A percentile compares a stretch with the other conserved stretches of the same genome.
phyloP scores from a whole-genome alignment of 106 monocot genomes.

The Dioscorea alata region DNA sequence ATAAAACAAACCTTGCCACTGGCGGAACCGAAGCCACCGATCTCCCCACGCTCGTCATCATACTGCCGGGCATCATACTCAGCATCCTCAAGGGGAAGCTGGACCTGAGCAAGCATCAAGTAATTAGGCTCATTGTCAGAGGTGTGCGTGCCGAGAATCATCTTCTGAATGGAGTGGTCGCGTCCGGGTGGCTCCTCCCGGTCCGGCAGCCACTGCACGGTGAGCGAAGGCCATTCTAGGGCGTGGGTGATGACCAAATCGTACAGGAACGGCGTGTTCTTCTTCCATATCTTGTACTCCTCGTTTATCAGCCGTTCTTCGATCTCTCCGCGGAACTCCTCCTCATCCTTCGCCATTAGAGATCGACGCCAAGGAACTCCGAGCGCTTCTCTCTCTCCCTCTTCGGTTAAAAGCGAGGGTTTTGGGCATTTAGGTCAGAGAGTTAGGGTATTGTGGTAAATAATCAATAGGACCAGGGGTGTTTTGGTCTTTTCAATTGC shows the following conservation, averaged over 20 bases:
- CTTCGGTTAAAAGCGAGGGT: neutral
- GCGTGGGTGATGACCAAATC: slow-evolving; percentile 97
- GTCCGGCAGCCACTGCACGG: slow-evolving; percentile 96
- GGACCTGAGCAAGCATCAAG: slow-evolving; percentile 94
- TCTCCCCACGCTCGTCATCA: slow-evolving; percentile 73
- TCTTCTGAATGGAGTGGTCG: slow-evolving; percentile 92
- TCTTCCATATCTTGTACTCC: slow-evolving; percentile 99
- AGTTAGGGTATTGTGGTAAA: too few species aligned
- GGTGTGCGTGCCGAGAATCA: slow-evolving; percentile 97
- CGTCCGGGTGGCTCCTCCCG: slow-evolving; percentile 74
- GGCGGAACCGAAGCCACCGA: slow-evolving; percentile 77
- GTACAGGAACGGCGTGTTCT: slow-evolving; percentile 99
- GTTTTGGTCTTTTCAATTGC: too few species aligned
- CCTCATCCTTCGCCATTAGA: slow-evolving; percentile 74
- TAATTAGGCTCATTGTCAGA: slow-evolving; percentile 96
- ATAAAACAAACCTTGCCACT: slow-evolving; percentile 55
- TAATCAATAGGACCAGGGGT: too few species aligned
- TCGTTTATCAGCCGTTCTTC: slow-evolving; percentile 96
- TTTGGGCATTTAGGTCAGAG: neutral
- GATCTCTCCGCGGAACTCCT: slow-evolving; percentile 82
- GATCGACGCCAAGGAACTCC: neutral
- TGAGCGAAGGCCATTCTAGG: slow-evolving; percentile 96
- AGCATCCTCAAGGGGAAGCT: slow-evolving; percentile 94
- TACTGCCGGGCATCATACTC: slow-evolving; percentile 81
- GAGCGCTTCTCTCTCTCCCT: neutral